phyloP scores from a whole-genome alignment of 163 green algal genomes.

The Chlorella variabilis region DNA sequence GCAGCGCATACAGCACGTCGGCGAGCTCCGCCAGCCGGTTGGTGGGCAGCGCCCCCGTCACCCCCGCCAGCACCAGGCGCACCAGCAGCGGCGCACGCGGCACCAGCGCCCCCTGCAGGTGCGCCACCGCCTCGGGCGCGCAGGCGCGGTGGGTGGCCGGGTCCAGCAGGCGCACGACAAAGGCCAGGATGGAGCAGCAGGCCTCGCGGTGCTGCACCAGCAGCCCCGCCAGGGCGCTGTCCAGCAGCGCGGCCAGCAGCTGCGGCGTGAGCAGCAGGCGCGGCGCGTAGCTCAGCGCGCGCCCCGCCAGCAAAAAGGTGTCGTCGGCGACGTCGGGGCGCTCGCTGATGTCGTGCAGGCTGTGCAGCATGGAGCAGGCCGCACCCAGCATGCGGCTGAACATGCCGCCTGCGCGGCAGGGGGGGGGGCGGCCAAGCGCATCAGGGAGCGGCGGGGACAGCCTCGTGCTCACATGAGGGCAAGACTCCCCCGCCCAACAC shows the following conservation, averaged over 20 bases:
- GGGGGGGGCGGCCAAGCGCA: no score
- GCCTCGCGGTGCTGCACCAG: slow-evolving; percentile 80
- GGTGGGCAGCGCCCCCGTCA: slow-evolving; percentile 60
- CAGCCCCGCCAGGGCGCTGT: slow-evolving; percentile 51
- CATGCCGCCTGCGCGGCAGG: slow-evolving; percentile 51
- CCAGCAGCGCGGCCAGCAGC: slow-evolving; percentile 58
- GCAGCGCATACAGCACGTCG: slow-evolving; percentile 53
- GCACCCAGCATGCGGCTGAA: slow-evolving; percentile 59
- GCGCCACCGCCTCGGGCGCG: slow-evolving; percentile 22
- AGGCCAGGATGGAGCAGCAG: slow-evolving; percentile 66
- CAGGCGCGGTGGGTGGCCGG: slow-evolving; percentile 46
- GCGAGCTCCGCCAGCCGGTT: slow-evolving; percentile 61
- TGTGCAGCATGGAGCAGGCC: slow-evolving; percentile 54
- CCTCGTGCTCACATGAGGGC: no score
- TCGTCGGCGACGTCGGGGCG: slow-evolving; percentile 85
- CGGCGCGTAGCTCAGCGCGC: slow-evolving; percentile 72
- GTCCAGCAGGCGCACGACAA: slow-evolving; percentile 63
- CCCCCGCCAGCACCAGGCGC: slow-evolving; percentile 69
- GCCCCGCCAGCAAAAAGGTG: slow-evolving; percentile 80
- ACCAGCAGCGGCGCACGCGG: slow-evolving; percentile 55
- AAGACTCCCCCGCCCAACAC: no score
- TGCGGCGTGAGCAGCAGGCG: slow-evolving; percentile 58
- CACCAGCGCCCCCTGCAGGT: slow-evolving; percentile 42
- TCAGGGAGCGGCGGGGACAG: no score
- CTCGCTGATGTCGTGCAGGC: slow-evolving; percentile 42